Percentiles rank a stretch among this genome's conserved stretches.
Evolutionary conservation across 2,329 filamentous ascomycete species (phyloP).

Genomic region (Fusarium domesticum): DNA sequence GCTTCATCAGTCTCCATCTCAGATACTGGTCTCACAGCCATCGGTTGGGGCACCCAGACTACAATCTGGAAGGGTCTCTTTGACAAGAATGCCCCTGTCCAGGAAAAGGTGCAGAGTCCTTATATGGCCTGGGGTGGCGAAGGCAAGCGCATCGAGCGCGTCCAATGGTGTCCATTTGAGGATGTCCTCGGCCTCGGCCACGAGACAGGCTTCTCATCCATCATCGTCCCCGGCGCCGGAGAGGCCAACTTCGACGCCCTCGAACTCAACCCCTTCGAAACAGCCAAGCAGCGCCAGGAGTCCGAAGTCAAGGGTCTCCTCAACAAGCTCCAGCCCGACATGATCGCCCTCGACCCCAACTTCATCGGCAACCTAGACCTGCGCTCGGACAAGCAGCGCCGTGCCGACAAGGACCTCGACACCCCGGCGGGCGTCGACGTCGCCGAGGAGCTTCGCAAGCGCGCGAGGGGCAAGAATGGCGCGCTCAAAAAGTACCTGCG

Average conservation of each 20-base stretch:
- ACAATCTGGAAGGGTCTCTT: slow-evolving; percentile 92
- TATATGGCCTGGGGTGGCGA: slow-evolving; percentile 95
- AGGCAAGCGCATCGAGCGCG: slow-evolving; percentile 73
- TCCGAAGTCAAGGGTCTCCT: slow-evolving; percentile 83
- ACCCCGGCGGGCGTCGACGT: slow-evolving; percentile 53
- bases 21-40: slow-evolving; percentile 80
- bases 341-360: slow-evolving; percentile 92
- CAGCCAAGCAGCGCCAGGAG: slow-evolving; percentile 86
- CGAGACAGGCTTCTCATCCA: slow-evolving; percentile 79
- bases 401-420: slow-evolving; percentile 77
- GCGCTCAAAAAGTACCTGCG: slow-evolving; percentile 82
- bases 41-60: slow-evolving; percentile 86
- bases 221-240: slow-evolving; percentile 90
- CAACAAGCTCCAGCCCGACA: slow-evolving; percentile 93
- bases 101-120: slow-evolving; percentile 77
- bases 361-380: slow-evolving; percentile 87
- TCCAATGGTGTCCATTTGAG: slow-evolving; percentile 92
- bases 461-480: slow-evolving; percentile 84
- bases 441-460: slow-evolving; percentile 66
- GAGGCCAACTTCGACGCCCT: slow-evolving; percentile 95
- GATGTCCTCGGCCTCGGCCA: slow-evolving; percentile 87
- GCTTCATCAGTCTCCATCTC: slow-evolving; percentile 84
- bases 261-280: slow-evolving; percentile 95
- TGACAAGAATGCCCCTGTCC: slow-evolving; percentile 65
- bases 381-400: slow-evolving; percentile 71